Base-by-base conservation (phyloP, 2,329 filamentous ascomycete species). In the Lasiodiplodia sp. region DNA sequence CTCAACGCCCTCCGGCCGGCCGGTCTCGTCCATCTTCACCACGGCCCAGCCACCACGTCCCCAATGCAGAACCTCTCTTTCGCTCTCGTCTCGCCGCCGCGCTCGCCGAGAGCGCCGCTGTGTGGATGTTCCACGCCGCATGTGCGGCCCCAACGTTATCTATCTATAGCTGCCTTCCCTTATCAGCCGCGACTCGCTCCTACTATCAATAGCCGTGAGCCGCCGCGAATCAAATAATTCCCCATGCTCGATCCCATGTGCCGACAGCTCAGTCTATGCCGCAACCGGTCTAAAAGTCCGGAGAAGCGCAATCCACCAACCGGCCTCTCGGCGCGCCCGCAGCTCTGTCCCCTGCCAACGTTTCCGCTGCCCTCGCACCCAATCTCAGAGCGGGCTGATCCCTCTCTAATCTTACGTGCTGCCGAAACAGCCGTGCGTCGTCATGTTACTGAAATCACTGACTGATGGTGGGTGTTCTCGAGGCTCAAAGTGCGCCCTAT, bases 151-250 rank as follows among this genome's bases (percentile, higher is more conserved):
- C 38, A 11, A 38, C 58, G 58, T 44, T 44, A 51, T 51, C 23
- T 62, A 62, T 62, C 57, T 49, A 25, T 21, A 25, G 31, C 57
- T 62, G 38, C 38, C 40, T 62, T 64, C 38, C 60, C 60, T 64
- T 64, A 64, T 64, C 60, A 64, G 28, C 10, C 47, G 40, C 60
- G 44, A 38, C 58, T 37, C 25, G 58, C 10, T 51, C 3, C 28
- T 37, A 51, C 44, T 63, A 63, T 63, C 58, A 64, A 64, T 28
- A 64, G 58, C 58, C 60, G 56, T 21, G 37, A 64, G 60, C 60
- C 60, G 40, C 60, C 31, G 31, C 60, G 60, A 64, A 64, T 64
- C 60, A 52, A 38, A 52, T 8, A 14, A 2, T 18, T 28, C 21
- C 47, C 28, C 28, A 21, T 64, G 28, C 47, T 31, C 51, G 44